phyloP scores from a whole-genome alignment of 148 eudicot genomes.

The Pharnaceum exiguum region DNA sequence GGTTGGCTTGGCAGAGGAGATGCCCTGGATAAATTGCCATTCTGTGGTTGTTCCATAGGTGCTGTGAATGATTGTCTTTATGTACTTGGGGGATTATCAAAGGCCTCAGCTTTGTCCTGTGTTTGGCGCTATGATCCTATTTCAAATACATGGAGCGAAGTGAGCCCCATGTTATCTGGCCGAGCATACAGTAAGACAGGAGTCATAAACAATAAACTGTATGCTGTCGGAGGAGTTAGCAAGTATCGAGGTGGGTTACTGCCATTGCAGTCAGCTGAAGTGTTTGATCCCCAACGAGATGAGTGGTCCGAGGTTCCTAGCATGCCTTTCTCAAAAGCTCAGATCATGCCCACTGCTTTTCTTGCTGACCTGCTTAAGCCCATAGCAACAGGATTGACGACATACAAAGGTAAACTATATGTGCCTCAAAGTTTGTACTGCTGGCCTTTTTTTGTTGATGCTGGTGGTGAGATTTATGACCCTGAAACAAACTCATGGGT shows the following conservation, averaged over 20 bases:
- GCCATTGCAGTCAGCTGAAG: conserved; percentile 91
- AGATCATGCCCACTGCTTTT: conserved; percentile 76
- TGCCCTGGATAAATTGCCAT: conserved; percentile 43
- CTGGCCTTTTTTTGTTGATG: conserved; percentile 98
- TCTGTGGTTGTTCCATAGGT: conserved; percentile 84
- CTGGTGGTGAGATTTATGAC: conserved; percentile 92
- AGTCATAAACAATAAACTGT: conserved; percentile 68
- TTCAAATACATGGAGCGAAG: conserved; percentile 67
- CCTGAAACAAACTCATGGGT: conserved; percentile 79
- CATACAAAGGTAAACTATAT: conserved; percentile 74
- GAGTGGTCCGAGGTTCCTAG: conserved; percentile 74
- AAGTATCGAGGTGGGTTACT: conserved; percentile 63
- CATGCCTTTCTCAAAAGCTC: conserved; percentile 97
- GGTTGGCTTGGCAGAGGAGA: conserved; percentile 73
- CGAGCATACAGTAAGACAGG: conserved; percentile 91
- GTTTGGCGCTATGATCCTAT: conserved; percentile 81
- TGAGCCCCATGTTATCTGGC: conserved; percentile 58
- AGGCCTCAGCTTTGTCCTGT: conserved; percentile 55
- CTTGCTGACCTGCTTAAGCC: conserved; percentile 85
- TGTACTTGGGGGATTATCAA: conserved; percentile 72
- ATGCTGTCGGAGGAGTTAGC: conserved; percentile 90
- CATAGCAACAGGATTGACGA: conserved; percentile 90
- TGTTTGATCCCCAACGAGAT: conserved; percentile 67
- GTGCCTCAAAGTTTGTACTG: conserved; percentile 94
- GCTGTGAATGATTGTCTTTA: conserved; percentile 80